Percentiles rank a stretch among this genome's conserved stretches.
Conservation (phyloP, 331 rosid species). For the Cydonia oblonga region DNA sequence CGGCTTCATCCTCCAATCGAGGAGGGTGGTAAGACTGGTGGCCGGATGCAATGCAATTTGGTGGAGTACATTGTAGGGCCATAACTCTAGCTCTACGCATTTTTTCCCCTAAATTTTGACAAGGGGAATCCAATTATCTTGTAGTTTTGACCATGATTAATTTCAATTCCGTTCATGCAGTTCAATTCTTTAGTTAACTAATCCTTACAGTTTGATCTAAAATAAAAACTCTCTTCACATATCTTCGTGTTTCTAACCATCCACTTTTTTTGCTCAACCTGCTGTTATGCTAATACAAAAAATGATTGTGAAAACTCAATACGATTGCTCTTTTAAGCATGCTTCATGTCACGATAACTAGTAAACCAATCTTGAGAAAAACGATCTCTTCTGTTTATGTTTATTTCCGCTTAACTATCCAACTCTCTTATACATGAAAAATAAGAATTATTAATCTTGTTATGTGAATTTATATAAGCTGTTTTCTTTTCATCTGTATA, state of each 20-base stretch:
- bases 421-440: not conserved
- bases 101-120: no score
- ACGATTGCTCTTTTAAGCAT: not conserved
- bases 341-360: no score
- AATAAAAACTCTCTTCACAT: not conserved
- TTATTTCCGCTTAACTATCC: not conserved
- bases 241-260: not conserved
- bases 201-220: no score
- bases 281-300: not conserved
- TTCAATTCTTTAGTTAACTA: no score
- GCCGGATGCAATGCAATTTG: not conserved
- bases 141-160: no score
- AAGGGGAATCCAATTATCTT: no score
- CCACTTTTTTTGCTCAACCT: not conserved
- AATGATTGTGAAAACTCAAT: not conserved
- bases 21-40: not conserved
- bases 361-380: not conserved
- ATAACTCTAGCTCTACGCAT: not conserved
- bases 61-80: not conserved
- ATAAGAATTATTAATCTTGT: no score
- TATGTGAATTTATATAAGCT: no score
- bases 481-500: no score
- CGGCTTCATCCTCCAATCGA: not conserved
- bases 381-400: not conserved
- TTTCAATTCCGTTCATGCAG: no score